phyloP scores from a whole-genome alignment of 2,329 filamentous ascomycete genomes.

The Pseudogymnoascus verrucosus region DNA sequence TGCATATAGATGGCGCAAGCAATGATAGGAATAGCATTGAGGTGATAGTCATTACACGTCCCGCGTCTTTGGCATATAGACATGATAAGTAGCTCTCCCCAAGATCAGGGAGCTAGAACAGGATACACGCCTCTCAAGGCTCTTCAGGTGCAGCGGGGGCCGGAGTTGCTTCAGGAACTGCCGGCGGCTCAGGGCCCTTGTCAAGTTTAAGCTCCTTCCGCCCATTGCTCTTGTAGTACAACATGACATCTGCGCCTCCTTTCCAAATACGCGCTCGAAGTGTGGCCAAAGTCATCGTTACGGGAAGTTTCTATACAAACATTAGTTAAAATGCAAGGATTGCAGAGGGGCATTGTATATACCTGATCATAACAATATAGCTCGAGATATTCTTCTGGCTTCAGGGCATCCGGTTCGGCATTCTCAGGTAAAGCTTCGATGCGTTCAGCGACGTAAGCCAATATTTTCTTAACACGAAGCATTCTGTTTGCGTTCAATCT shows the following conservation, averaged over 20 bases:
- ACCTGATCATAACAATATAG: conserved; percentile 92
- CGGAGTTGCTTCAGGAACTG: neutral
- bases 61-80: conserved; percentile 1
- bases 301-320: conserved; percentile 44
- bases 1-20: conserved; percentile 19
- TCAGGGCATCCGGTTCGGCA: conserved; percentile 51
- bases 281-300: conserved; percentile 87
- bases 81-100: neutral
- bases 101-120: neutral
- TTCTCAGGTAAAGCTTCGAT: conserved; percentile 65
- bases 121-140: neutral
- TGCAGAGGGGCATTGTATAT: conserved; percentile 28
- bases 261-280: conserved; percentile 91
- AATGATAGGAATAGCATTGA: conserved; percentile 5
- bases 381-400: conserved; percentile 88
- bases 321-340: conserved; percentile 2
- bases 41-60: neutral
- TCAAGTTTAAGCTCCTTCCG: conserved; percentile 29
- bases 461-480: conserved; percentile 89
- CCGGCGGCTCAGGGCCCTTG: neutral
- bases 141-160: neutral
- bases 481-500: conserved; percentile 94
- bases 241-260: conserved; percentile 81
- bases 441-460: conserved; percentile 84
- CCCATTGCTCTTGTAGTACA: conserved; percentile 91